Conservation (phyloP, 1,284 basidiomycete species). For the Stereum hirsutum region DNA sequence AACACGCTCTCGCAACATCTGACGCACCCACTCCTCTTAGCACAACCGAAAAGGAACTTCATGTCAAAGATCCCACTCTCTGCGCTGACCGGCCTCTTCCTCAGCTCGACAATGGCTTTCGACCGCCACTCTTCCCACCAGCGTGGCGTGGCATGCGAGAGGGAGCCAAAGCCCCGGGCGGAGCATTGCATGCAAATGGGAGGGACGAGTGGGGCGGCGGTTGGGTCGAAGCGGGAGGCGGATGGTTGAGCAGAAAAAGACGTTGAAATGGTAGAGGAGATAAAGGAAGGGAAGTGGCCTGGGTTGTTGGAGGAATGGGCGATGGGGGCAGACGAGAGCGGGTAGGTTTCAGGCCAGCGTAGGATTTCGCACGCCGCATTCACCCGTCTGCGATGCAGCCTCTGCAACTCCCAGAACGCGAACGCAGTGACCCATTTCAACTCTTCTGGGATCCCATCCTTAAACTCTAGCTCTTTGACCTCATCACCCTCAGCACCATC, state of each 20-base stretch:
- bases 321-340: too few species aligned
- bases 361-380: constrained; percentile 34
- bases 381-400: constrained; percentile 46
- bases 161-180: constrained; percentile 19
- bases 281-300: too few species aligned
- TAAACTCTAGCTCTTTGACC: too few species aligned
- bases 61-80: constrained; percentile 51
- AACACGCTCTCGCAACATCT: constrained; percentile 56
- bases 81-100: constrained; percentile 40
- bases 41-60: constrained; percentile 46
- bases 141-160: constrained; percentile 40
- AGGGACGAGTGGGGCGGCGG: constrained; percentile 33
- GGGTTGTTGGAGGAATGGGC: too few species aligned
- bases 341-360: too few species aligned
- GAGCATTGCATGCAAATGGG: constrained; percentile 64
- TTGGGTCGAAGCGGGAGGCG: too few species aligned
- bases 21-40: constrained; percentile 38
- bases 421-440: constrained; percentile 55
- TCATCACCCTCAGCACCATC: too few species aligned
- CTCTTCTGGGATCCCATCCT: constrained; percentile 52
- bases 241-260: constrained; percentile 29
- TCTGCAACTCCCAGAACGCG: constrained; percentile 54
- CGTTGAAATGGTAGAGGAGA: not conserved
- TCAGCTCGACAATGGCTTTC: constrained; percentile 47
- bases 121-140: constrained; percentile 61